Base-by-base conservation (phyloP, 177 flowering plant species). In the Telopea speciosissima region DNA sequence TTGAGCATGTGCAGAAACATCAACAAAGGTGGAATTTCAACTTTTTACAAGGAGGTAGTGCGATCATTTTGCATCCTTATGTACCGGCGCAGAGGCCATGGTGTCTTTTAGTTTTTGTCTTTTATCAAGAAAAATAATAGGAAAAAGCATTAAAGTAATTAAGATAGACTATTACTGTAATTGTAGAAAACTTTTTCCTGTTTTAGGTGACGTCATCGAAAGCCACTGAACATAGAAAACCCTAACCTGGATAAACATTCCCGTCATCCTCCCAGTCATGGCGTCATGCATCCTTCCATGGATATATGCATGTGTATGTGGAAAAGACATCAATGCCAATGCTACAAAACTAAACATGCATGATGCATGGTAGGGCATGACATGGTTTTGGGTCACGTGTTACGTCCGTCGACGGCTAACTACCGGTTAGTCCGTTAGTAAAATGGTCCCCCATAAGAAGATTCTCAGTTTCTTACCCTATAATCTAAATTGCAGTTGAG, bases 201-300 rank as follows among this genome's bases (percentile, higher is more conserved):
- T 62, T 62, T 3, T 6, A 22, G 1, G 65, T 62, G 65, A 62
- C 65, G 65, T n/a, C 65, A 62, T 17, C 36, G 36, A 62, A 13
- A 24, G 31, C 2, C 4, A n/a, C 36, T 16, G 65, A 21, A 62
- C 65, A 62, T 28, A 28, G 36, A 62, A 62, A 62, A 62, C 65
- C 65, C 65, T 62, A 62, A 25, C 17, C 65, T 11, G 61, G 63
- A 61, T 61, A 23, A 61, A 62, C 65, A 62, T 25, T 25, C 65
- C n/a, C 16, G 63, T 3, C 63, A 61, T 62, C 21, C 65, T 62
- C 21, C n/a, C 26, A 28, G 31, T 28, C 26, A 5, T 13, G 17
- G 24, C 16, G 65, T 25, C 65, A 62, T 62, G 65, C 26, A 23
- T 60, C 25, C 40, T 3, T 8, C 40, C 9, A 36, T 60, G 26